Evolutionary conservation across 345 rosid genomes (phyloP).

Genomic region (Heritiera littoralis): DNA sequence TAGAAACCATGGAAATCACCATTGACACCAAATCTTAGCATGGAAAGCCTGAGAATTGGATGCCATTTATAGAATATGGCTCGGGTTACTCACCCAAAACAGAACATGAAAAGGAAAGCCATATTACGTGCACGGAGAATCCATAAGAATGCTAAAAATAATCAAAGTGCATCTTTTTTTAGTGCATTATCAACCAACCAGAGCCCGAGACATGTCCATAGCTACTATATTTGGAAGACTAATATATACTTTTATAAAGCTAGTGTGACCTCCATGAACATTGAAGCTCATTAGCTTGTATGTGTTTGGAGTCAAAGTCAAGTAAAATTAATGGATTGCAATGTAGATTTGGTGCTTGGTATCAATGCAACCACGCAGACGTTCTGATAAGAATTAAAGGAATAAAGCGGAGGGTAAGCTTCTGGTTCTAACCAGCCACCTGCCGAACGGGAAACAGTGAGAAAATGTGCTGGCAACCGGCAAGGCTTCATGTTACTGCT

Average conservation of each 20-base stretch:
- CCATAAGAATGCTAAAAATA: neutral
- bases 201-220: neutral
- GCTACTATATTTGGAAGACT: neutral
- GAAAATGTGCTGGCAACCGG: neutral
- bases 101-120: neutral
- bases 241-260: neutral
- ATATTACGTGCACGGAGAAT: neutral
- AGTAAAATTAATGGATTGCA: neutral
- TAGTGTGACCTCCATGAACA: constrained; percentile 17
- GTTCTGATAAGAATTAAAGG: neutral
- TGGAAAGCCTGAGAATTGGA: constrained; percentile 11
- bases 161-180: neutral
- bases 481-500: neutral
- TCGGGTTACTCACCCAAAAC: neutral
- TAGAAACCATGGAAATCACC: neutral
- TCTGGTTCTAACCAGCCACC: neutral
- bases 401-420: too few relatives aligned
- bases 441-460: too few relatives aligned
- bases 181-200: neutral
- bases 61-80: constrained; percentile 23
- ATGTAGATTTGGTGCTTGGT: neutral
- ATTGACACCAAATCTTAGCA: constrained; percentile 2
- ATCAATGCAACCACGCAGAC: neutral
- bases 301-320: neutral
- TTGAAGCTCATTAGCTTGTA: constrained; percentile 5